phyloP scores from a whole-genome alignment of 306 rosid species.

The Lathyrus tuberosus region DNA sequence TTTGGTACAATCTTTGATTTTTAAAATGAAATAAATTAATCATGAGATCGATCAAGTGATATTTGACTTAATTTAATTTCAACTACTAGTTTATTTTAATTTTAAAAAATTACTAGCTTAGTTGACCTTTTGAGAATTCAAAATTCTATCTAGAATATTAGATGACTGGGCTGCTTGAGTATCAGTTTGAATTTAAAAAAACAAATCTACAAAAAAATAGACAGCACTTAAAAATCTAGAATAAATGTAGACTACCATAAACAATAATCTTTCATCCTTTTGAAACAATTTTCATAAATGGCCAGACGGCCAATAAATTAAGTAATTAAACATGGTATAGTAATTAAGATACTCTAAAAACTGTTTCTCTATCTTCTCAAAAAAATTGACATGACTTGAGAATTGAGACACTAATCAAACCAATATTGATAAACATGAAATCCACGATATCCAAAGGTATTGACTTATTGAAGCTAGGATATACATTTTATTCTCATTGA shows the following conservation, averaged over 20 bases:
- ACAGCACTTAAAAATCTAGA: neutral
- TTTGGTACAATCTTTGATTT: too few relatives aligned
- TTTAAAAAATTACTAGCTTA: too few relatives aligned
- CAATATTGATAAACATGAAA: neutral
- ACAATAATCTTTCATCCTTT: neutral
- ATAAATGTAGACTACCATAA: neutral
- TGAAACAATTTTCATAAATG: neutral
- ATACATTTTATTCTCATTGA: neutral
- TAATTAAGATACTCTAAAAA: neutral
- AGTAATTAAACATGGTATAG: neutral
- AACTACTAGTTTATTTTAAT: too few relatives aligned
- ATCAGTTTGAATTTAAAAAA: neutral
- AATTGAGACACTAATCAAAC: neutral
- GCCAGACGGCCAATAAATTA: neutral
- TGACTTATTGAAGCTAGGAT: slow-evolving; percentile 3
- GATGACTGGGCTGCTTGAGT: neutral
- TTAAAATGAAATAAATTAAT: too few relatives aligned
- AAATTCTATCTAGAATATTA: neutral
- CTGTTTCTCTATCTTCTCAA: neutral
- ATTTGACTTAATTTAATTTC: neutral
- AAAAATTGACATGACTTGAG: too few relatives aligned
- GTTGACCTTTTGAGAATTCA: neutral
- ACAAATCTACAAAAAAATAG: neutral
- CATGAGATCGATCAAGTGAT: too few relatives aligned
- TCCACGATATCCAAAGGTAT: slow-evolving; percentile 26